These are phyloP conservation scores for Persicaria maculosa DNA, from an alignment of 148 eudicot species.

Conservation along the genomic window DNA sequence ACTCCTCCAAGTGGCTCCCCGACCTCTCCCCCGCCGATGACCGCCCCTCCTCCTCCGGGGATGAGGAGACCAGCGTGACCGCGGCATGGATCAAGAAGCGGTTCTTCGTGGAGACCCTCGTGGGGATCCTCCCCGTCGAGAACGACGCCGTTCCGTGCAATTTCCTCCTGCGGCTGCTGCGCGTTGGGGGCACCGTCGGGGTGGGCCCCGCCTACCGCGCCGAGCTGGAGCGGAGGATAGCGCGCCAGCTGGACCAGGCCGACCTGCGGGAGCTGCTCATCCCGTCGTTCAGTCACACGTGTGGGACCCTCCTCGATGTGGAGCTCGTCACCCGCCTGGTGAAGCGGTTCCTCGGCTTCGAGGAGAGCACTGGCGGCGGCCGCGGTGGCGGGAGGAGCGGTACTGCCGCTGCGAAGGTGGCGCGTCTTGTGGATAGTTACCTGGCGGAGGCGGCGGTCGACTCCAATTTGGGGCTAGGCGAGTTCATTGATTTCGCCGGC, in stretches of 20 bases:
- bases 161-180: conserved; percentile 57
- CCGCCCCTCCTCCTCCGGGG: conserved; percentile 16
- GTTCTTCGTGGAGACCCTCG: conserved; percentile 59
- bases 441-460: conserved; percentile 73
- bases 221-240: conserved; percentile 52
- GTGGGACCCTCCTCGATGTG: conserved; percentile 61
- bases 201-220: conserved; percentile 31
- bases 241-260: conserved; percentile 69
- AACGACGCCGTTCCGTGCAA: conserved; percentile 60
- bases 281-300: conserved; percentile 69
- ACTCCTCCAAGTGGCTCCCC: conserved; percentile 85
- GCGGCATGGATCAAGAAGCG: conserved; percentile 53
- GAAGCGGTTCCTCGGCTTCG: conserved; percentile 33
- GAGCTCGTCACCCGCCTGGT: conserved; percentile 57
- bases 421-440: conserved; percentile 61
- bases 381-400: conserved; percentile 20
- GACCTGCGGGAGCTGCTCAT: conserved; percentile 63
- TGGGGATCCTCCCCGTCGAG: conserved; percentile 60
- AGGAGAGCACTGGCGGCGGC: conserved; percentile 21
- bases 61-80: conserved; percentile 25
- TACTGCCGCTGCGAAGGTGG: conserved; percentile 52
- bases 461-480: conserved; percentile 37
- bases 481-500: conserved; percentile 59
- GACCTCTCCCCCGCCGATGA: conserved; percentile 32
- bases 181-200: conserved; percentile 43